phyloP scores from a whole-genome alignment of 805 yeast genomes.

The Ogataea methylovora region DNA sequence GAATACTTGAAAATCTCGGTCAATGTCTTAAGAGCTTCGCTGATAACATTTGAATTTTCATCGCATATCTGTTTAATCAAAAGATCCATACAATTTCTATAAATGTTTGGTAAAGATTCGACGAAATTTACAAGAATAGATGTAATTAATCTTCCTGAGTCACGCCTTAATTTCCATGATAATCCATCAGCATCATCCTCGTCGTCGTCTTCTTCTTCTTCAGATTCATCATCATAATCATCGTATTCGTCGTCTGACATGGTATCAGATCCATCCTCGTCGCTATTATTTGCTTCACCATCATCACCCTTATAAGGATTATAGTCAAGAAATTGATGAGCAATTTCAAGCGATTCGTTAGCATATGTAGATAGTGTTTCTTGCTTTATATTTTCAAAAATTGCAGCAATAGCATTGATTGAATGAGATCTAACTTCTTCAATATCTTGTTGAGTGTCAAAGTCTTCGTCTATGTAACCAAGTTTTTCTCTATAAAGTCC shows the following conservation, averaged over 20 bases:
- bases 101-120: slow-evolving; percentile 24
- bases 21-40: slow-evolving; percentile 39
- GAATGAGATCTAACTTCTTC: slow-evolving; percentile 42
- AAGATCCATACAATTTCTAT: slow-evolving; percentile 21
- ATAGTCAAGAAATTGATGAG: slow-evolving; percentile 28
- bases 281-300: slow-evolving; percentile 18
- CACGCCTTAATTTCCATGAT: slow-evolving; percentile 58
- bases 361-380: slow-evolving; percentile 21
- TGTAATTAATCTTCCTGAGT: slow-evolving; percentile 36
- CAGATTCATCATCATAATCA: slow-evolving; percentile 28
- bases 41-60: slow-evolving; percentile 41
- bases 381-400: slow-evolving; percentile 32
- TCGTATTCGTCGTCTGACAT: slow-evolving; percentile 22
- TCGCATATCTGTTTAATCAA: slow-evolving; percentile 31
- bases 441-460: slow-evolving; percentile 22
- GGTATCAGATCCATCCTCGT: slow-evolving; percentile 23
- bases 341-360: slow-evolving; percentile 20
- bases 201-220: slow-evolving; percentile 35
- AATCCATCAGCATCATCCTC: slow-evolving; percentile 31
- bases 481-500: slow-evolving; percentile 13
- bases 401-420: slow-evolving; percentile 28
- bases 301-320: slow-evolving; percentile 38
- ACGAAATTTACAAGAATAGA: slow-evolving; percentile 26
- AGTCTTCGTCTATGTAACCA: slow-evolving; percentile 22
- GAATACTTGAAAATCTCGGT: slow-evolving; percentile 30